Percentiles rank a stretch among this genome's conserved stretches.
phyloP scores from a whole-genome alignment of 1,284 basidiomycete species.

The Rhodotorula mucilaginosa region DNA sequence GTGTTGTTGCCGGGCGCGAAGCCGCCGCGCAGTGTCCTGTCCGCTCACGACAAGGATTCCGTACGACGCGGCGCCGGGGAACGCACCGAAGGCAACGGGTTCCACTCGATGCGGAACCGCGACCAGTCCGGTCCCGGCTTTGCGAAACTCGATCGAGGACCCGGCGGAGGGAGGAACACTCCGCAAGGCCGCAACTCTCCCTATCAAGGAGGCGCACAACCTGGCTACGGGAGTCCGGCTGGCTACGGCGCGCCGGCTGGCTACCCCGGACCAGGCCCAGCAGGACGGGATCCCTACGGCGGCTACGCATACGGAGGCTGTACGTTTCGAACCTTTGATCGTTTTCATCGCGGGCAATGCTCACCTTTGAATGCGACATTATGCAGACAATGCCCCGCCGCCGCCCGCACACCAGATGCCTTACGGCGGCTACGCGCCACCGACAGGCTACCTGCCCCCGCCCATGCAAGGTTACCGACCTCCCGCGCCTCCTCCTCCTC shows the following conservation, averaged over 20 bases:
- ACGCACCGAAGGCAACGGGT: slow-evolving; percentile 23
- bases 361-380: not conserved
- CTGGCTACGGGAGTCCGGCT: not conserved
- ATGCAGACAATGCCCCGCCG: not conserved
- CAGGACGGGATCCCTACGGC: slow-evolving; percentile 30
- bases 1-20: slow-evolving; percentile 74
- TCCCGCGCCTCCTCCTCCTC: slow-evolving; percentile 6
- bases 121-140: slow-evolving; percentile 35
- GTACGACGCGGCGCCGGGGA: slow-evolving; percentile 53
- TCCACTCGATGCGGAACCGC: slow-evolving; percentile 31
- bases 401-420: not conserved
- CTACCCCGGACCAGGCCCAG: not conserved
- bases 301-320: slow-evolving; percentile 36
- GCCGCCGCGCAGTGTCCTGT: slow-evolving; percentile 63
- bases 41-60: slow-evolving; percentile 69
- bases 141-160: slow-evolving; percentile 26
- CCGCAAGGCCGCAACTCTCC: slow-evolving; percentile 7
- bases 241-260: slow-evolving; percentile 7
- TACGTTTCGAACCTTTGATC: not conserved
- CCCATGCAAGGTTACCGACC: slow-evolving; percentile 7
- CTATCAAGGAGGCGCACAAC: slow-evolving; percentile 11
- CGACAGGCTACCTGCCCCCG: slow-evolving; percentile 12
- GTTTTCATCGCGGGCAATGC: not conserved
- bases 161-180: slow-evolving; percentile 10
- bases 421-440: slow-evolving; percentile 7